Evolutionary conservation across 2,329 filamentous ascomycete species (phyloP), one percentile per base, ranked within the genome.

Genomic region (Colletotrichum tamarilloi): DNA sequence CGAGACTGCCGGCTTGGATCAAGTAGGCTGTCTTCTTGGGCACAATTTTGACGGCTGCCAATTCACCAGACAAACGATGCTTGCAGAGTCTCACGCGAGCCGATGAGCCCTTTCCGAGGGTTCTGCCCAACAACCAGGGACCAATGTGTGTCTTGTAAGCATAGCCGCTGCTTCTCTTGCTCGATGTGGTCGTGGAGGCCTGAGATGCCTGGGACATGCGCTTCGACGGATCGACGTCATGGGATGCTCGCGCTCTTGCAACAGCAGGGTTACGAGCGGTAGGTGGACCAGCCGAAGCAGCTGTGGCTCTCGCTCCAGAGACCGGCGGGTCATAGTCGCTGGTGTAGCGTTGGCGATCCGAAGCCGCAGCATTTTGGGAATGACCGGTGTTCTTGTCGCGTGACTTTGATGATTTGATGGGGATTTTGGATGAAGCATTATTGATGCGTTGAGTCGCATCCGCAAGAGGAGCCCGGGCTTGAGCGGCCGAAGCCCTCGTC

Each of bases 41-140:
- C 32, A 99, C 94, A 78, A 99, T 98, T 86, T 99, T 99, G 80
- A 98, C 93, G 2, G 97, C 97, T 4, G 95, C 97, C 62, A 92
- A 88, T 78, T 98, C 93, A 11, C 93, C 91, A 4, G 95, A 97
- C 26, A 91, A 84, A 28, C 87, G 89, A 84, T 99, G 95, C 75
- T 94, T 92, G 26, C 96, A 97, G 46, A 97, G 86, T 67, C 96
- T 90, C 19, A 99, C 97, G 32, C 94, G 91, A 16, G 95, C 96
- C 62, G 95, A 97, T 2, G 95, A 95, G 3, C 97, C 97, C 77
- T 94, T 94, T 0, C 97, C 97, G 32, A 99, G 87, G 0, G 94
- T 97, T 81, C 91, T 95, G 7, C 97, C 97, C 4, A 99, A 85
- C 76, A 96, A 92, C 97, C 97, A 99, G 76, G 96, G 96, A 0